Percentiles rank a stretch among this genome's conserved stretches.
Evolutionary conservation across 1,284 basidiomycete species (phyloP).

Genomic region (Cryptococcus depauperatus): DNA sequence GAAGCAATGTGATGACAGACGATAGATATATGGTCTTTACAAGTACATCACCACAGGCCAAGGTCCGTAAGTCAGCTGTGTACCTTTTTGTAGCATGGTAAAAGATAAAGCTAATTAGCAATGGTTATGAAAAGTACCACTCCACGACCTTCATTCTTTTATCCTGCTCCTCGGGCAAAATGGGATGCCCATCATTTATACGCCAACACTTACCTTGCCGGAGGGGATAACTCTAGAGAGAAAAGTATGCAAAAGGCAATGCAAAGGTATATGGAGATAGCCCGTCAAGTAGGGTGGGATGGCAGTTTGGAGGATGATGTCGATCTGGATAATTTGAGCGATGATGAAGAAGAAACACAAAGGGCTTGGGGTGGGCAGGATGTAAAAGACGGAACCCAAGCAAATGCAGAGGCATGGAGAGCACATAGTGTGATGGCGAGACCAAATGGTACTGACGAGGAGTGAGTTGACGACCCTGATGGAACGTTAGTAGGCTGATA

Average conservation of each 20-base stretch:
- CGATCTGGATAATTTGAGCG: slow-evolving; percentile 20
- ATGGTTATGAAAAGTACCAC: too few relatives aligned
- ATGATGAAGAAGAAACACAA: slow-evolving; percentile 43
- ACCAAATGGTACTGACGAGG: slow-evolving; percentile 5
- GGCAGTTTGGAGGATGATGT: slow-evolving; percentile 13
- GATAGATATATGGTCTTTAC: slow-evolving; percentile 71
- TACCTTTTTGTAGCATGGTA: neutral
- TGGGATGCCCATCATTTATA: slow-evolving; percentile 79
- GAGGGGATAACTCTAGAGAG: too few relatives aligned
- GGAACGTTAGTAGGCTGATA: too few relatives aligned
- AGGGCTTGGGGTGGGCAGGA: too few relatives aligned
- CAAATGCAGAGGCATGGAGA: slow-evolving; percentile 6
- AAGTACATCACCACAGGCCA: slow-evolving; percentile 56
- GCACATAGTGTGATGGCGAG: slow-evolving; percentile 16
- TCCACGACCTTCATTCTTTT: slow-evolving; percentile 71
- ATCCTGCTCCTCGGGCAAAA: slow-evolving; percentile 70
- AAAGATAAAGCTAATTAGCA: too few relatives aligned
- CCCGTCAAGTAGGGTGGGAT: slow-evolving; percentile 59
- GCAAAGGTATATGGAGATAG: slow-evolving; percentile 68
- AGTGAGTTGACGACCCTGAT: slow-evolving; percentile 18
- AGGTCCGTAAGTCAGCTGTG: slow-evolving; percentile 24
- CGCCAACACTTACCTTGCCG: too few relatives aligned
- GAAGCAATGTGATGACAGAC: too few relatives aligned
- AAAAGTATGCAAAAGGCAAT: too few relatives aligned
- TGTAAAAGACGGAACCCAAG: slow-evolving; percentile 14